A percentile compares a stretch with the other conserved stretches of the same genome.
These are phyloP conservation scores for Epichloe glyceriae DNA, from an alignment of 2,329 filamentous ascomycete species.

Conservation along the genomic window DNA sequence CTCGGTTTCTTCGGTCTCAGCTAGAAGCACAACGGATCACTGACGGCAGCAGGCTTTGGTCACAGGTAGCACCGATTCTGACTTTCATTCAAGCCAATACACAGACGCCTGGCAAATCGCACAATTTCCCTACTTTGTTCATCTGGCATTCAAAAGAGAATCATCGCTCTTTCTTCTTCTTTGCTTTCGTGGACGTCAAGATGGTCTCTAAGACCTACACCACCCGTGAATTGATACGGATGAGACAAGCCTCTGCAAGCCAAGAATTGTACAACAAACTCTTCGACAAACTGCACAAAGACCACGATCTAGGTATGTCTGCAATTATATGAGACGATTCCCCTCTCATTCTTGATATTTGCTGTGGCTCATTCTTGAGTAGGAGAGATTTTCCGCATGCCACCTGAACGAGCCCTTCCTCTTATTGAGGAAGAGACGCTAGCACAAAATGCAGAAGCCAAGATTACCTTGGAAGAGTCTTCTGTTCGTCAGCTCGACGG, in stretches of 20 bases:
- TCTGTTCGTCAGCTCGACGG: conserved; percentile 23
- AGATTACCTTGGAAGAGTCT: conserved; percentile 6
- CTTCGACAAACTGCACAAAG: conserved; percentile 22
- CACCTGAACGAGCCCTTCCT: conserved; percentile 14
- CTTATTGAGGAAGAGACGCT: conserved; percentile 19
- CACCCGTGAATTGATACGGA: conserved; percentile 29
- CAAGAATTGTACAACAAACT: conserved; percentile 17
- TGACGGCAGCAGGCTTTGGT: conserved; percentile 17
- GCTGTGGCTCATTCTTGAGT: not conserved
- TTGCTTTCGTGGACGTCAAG: conserved; percentile 23
- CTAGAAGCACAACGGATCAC: conserved; percentile 17
- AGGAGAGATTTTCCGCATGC: conserved; percentile 21
- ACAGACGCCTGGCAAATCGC: conserved; percentile 8
- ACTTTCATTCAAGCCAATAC: conserved; percentile 19
- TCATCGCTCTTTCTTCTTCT: conserved; percentile 27
- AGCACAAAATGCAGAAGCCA: conserved; percentile 6
- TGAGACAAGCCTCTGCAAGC: conserved; percentile 16
- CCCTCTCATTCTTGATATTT: not conserved
- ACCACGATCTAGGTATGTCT: conserved; percentile 28
- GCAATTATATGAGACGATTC: too few species aligned
- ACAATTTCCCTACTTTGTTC: conserved; percentile 26
- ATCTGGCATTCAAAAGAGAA: conserved; percentile 21
- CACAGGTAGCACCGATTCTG: conserved; percentile 21
- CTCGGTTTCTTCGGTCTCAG: conserved; percentile 15
- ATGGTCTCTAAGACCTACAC: conserved; percentile 33